Evolutionary conservation across 148 eudicot species (phyloP).

Genomic region (Vaccinium corymbosum): DNA sequence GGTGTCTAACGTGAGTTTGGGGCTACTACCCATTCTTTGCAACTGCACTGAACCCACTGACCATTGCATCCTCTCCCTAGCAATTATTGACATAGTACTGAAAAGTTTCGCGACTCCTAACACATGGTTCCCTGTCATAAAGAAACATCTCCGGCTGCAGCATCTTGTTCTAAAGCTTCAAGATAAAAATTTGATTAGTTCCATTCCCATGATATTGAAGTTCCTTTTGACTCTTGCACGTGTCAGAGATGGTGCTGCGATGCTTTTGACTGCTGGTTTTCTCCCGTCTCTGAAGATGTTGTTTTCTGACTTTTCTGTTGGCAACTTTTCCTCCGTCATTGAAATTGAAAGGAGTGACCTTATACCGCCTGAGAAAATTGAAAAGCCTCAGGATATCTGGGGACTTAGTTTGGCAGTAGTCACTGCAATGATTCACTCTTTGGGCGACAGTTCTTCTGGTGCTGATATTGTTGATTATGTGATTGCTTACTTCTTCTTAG

Average conservation of each 20-base stretch:
- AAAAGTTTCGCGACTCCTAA: conserved; percentile 52
- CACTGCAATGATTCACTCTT: conserved; percentile 62
- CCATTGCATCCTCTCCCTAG: conserved; percentile 55
- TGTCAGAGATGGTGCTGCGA: conserved; percentile 69
- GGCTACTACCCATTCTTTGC: conserved; percentile 78
- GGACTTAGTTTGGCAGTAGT: conserved; percentile 77
- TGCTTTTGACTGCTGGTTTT: conserved; percentile 74
- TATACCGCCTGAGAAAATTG: conserved; percentile 30
- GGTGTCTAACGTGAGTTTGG: conserved; percentile 55
- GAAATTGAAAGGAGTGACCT: conserved; percentile 29
- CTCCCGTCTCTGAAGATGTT: conserved; percentile 51
- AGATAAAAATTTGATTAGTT: conserved; percentile 32
- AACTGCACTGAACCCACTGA: conserved; percentile 52
- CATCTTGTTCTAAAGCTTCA: conserved; percentile 64
- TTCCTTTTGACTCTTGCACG: conserved; percentile 78
- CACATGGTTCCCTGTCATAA: conserved; percentile 80
- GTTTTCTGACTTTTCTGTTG: conserved; percentile 46
- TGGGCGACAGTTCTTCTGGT: conserved; percentile 56
- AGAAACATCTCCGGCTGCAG: conserved; percentile 65
- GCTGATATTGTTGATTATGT: conserved; percentile 59
- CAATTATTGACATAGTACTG: conserved; percentile 59
- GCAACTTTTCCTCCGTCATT: conserved; percentile 25
- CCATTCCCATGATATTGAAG: conserved; percentile 55
- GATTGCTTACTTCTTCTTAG: conserved; percentile 60
- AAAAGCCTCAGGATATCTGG: conserved; percentile 64